Conservation (phyloP, 768 basidiomycete species). For the Hebeloma cylindrosporum region DNA sequence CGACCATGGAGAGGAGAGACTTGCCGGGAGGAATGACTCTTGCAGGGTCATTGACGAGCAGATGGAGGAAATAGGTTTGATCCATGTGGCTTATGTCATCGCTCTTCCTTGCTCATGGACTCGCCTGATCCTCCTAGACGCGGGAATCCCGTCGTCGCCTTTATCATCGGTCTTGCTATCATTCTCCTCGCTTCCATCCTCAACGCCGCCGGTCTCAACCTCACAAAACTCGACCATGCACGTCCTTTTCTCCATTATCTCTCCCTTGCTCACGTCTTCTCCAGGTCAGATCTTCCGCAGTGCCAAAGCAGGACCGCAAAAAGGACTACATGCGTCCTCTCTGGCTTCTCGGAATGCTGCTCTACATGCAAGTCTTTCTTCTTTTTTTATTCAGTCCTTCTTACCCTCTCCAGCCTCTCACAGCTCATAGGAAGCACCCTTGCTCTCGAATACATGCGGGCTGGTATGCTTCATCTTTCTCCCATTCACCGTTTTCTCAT, state of each 20-base stretch:
- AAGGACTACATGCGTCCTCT: conserved; percentile 82
- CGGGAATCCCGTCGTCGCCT: conserved; percentile 60
- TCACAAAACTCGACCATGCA: conserved; percentile 93
- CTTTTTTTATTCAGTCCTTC: conserved; percentile 5
- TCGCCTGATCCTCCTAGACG: conserved; percentile 25
- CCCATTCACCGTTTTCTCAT: background rate
- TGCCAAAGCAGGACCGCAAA: conserved; percentile 74
- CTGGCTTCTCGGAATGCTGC: conserved; percentile 89
- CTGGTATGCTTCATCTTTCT: conserved; percentile 46
- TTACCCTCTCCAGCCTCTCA: conserved; percentile 52
- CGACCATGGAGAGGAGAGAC: conserved; percentile 65
- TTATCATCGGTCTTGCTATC: conserved; percentile 85
- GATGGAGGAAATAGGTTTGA: conserved; percentile 63
- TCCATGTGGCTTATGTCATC: too few species aligned
- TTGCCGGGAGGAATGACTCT: conserved; percentile 70
- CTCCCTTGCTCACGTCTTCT: conserved; percentile 1
- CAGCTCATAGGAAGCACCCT: conserved; percentile 87
- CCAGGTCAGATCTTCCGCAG: conserved; percentile 67
- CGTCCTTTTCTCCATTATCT: conserved; percentile 24
- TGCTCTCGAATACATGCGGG: conserved; percentile 86
- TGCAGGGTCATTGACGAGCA: conserved; percentile 62
- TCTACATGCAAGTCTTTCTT: conserved; percentile 75
- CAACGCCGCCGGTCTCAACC: conserved; percentile 90
- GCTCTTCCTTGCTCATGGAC: too few species aligned
- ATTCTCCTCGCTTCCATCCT: conserved; percentile 82